Evolutionary conservation across 2,329 filamentous ascomycete species (phyloP), one percentile per base, ranked within the genome.

Genomic region (Penicillium sp.): DNA sequence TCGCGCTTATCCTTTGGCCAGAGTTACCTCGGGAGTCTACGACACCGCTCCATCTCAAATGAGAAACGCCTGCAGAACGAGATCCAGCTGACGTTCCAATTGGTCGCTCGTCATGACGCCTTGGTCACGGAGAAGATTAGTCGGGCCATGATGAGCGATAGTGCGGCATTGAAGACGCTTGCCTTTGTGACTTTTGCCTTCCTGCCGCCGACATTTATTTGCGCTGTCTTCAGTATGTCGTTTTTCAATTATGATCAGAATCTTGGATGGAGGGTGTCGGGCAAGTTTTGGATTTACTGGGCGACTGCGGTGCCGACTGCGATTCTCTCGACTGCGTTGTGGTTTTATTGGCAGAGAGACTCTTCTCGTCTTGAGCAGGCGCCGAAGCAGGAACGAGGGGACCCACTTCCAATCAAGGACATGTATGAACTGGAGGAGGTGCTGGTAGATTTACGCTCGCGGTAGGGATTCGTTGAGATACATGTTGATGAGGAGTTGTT

Each of bases 121-220:
- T 51, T 54, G 5, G 50, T 59, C 6, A 31, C 31, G 31, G 31
- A 31, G 7, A 31, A 31, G 31, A 31, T 31, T 6, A 31, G 31
- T 31, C 9, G 31, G 31, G 31, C 31, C 31, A 64, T 66, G 18
- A 62, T 64, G 33, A 53, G 50, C n/a, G 83, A 85, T 53, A 83
- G 81, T 60, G 72, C 78, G 0, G 77, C 81, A 0, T 84, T 85
- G 81, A 81, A 79, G 66, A 81, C 79, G 0, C 74, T 85, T 46
- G 78, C 82, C 0, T 74, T 82, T 16, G 69, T 83, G 0, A 82
- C 82, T 0, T 64, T 83, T 6, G 67, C 73, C 0, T 85, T 85
- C 40, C 66, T 85, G 0, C 83, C 83, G 0, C 76, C 80, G 0
- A 85, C 83, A 0, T 84, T 84, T 60, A 74, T 84, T 16, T 81